phyloP scores from a whole-genome alignment of 139 green algal species.

The Limnomonas spitsbergensis region DNA sequence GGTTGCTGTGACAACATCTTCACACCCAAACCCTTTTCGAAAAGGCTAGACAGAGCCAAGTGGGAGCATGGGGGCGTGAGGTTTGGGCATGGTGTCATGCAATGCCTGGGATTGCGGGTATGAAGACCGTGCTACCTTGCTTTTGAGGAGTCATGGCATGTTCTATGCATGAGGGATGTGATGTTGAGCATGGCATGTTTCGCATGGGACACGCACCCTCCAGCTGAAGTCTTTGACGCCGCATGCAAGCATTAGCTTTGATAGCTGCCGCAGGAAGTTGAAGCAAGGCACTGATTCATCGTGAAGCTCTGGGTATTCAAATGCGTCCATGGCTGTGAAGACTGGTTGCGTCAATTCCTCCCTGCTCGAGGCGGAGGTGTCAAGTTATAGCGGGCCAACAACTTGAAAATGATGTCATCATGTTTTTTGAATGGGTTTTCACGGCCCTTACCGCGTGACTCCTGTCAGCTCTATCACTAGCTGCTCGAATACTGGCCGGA shows the following conservation, averaged over 20 bases:
- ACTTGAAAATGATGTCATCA: neutral
- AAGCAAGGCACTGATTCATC: slow-evolving; percentile 82
- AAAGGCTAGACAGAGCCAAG: no score
- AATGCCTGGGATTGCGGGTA: neutral
- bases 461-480: slow-evolving; percentile 40
- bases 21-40: no score
- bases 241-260: slow-evolving; percentile 64
- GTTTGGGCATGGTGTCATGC: neutral
- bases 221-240: slow-evolving; percentile 83
- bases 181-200: no score
- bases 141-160: no score
- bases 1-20: no score
- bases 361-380: slow-evolving; percentile 33
- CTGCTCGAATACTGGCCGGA: slow-evolving; percentile 74
- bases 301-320: slow-evolving; percentile 93
- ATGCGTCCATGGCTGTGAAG: slow-evolving; percentile 73
- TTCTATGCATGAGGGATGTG: no score
- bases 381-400: neutral
- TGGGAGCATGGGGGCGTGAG: neutral
- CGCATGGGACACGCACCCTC: slow-evolving; percentile 14
- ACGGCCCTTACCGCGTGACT: neutral
- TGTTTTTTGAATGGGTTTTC: neutral
- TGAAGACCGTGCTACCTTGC: neutral
- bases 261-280: slow-evolving; percentile 68
- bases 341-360: slow-evolving; percentile 87